These are phyloP conservation scores for Stephania japonica DNA, from an alignment of 164 flowering plant genomes.

Conservation along the genomic window DNA sequence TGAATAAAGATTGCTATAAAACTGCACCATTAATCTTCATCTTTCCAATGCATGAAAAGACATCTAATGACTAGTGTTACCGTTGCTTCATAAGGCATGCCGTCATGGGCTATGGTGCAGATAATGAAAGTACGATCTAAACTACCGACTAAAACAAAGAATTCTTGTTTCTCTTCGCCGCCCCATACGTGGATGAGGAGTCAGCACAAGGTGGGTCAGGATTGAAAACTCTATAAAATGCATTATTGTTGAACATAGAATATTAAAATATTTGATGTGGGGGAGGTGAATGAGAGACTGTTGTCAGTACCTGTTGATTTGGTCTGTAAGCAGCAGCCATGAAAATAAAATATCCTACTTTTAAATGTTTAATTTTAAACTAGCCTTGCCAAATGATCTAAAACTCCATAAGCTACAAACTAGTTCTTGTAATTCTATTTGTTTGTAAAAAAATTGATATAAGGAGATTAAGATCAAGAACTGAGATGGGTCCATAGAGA, in stretches of 20 bases:
- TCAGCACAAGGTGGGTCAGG: neutral
- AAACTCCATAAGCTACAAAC: neutral
- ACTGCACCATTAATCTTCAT: neutral
- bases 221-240: neutral
- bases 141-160: conserved; percentile 13
- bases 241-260: conserved; percentile 7
- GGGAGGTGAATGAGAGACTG: conserved; percentile 12
- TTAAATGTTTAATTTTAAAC: neutral
- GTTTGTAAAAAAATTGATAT: neutral
- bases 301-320: neutral
- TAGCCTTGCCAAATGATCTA: neutral
- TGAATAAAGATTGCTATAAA: neutral
- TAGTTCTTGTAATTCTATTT: neutral
- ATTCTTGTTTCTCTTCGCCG: conserved; percentile 13
- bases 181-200: conserved; percentile 5
- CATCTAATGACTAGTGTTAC: neutral
- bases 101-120: neutral
- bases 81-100: neutral
- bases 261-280: neutral
- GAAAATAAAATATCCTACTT: neutral
- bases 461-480: neutral
- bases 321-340: neutral
- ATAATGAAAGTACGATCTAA: conserved; percentile 6
- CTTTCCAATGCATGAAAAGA: neutral
- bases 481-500: neutral